These are phyloP conservation scores for Halophytophthora polymorphica DNA, from an alignment of 352 stramenopile species.

Conservation along the genomic window DNA sequence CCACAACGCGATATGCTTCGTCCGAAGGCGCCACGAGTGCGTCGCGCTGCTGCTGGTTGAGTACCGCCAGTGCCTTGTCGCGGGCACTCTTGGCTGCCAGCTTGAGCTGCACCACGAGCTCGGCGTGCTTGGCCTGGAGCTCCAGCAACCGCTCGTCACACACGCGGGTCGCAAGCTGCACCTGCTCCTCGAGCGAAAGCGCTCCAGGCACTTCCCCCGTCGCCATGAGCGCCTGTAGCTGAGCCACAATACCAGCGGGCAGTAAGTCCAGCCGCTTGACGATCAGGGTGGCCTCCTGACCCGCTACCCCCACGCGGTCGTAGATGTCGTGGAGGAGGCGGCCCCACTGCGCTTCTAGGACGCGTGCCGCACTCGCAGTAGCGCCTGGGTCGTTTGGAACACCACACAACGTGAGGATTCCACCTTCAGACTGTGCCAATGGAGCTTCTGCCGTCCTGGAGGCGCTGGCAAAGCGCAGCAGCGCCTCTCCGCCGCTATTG, in stretches of 20 bases:
- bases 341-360: slow-evolving; percentile 33
- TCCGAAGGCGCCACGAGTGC: slow-evolving; percentile 10
- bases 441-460: slow-evolving; percentile 1
- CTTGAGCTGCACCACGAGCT: slow-evolving; percentile 29
- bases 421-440: neutral
- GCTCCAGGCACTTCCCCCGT: slow-evolving; percentile 57
- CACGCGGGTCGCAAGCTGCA: slow-evolving; percentile 52
- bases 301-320: slow-evolving; percentile 48
- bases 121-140: slow-evolving; percentile 37
- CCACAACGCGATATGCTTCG: slow-evolving; percentile 34
- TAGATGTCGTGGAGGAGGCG: slow-evolving; percentile 44
- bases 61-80: slow-evolving; percentile 19
- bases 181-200: slow-evolving; percentile 66
- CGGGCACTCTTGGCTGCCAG: slow-evolving; percentile 24
- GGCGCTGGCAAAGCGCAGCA: slow-evolving; percentile 31
- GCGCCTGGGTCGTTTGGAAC: slow-evolving; percentile 16
- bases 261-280: slow-evolving; percentile 49
- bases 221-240: slow-evolving; percentile 49
- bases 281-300: slow-evolving; percentile 52
- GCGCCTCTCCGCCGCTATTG: slow-evolving; percentile 28
- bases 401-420: slow-evolving; percentile 31
- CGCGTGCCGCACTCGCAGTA: neutral
- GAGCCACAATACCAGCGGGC: slow-evolving; percentile 26
- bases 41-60: slow-evolving; percentile 37
- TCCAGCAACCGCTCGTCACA: slow-evolving; percentile 62